Base-by-base conservation (phyloP, 2,329 filamentous ascomycete species). In the Ceratocystis lukuohia region DNA sequence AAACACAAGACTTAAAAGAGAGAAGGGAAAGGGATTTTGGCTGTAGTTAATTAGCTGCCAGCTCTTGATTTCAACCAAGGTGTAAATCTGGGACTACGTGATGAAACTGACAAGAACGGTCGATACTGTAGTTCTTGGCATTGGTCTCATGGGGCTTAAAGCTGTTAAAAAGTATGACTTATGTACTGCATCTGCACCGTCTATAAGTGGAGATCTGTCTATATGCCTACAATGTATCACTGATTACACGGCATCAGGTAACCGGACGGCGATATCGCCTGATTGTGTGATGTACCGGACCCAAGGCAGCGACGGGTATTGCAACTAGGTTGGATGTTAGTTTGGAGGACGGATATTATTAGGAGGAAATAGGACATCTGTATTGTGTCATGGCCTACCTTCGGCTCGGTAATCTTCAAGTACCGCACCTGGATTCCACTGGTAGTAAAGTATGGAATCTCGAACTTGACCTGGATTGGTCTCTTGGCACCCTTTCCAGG, bases 401-500 rank as follows among this genome's bases (percentile, higher is more conserved):
- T 99, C 61, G 94, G 94, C 78, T 99, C 94, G 70, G 96, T 97
- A 73, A 99, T 99, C 83, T 99, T 99, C 76, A 99, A 78, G 76
- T 99, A 99, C 73, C 94, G 85, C 72, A 99, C 94, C 77, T 99
- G 95, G 71, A 99, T 99, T 70, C 94, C 94, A 78, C 89, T 95
- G 2, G 95, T 99, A n/a, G 94, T 99, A 75, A 99, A 99, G 78
- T 99, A 99, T n/a, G 94, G 94, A 74, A 99, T 99, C 80, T 99
- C 94, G 75, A 99, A 99, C 80, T 99, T 99, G 79, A 99, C 94
- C 76, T 92, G 93, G 73, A 99, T 99, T 0, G 94, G 94, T 71
- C 94, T 81, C 82, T 97, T 99, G 67, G 84, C 84, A 22, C 89
- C 89, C 79, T 97, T 97, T 67, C 85, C 87, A 22, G 77, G 76